Conservation (phyloP, 2,329 filamentous ascomycete species). For the Colletotrichum sp. region DNA sequence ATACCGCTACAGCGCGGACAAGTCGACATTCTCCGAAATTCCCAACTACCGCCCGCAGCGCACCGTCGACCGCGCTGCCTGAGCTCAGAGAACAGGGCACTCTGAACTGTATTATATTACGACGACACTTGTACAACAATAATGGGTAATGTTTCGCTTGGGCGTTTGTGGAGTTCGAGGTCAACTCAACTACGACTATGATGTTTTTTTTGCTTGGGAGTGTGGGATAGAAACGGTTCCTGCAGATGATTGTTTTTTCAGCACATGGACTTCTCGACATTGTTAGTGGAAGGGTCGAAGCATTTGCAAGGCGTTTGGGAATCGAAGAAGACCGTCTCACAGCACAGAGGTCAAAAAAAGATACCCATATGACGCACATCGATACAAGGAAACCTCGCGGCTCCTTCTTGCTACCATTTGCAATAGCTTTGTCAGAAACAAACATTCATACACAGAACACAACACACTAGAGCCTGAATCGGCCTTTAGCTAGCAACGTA, state of each 20-base stretch:
- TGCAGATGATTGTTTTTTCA: not conserved
- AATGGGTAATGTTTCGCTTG: not conserved
- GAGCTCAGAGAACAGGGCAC: slow-evolving; percentile 1
- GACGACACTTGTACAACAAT: slow-evolving; percentile 14
- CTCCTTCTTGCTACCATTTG: slow-evolving; percentile 8
- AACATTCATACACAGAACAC: not conserved
- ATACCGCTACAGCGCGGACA: slow-evolving; percentile 83
- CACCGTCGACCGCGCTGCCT: slow-evolving; percentile 48
- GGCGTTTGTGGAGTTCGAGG: slow-evolving; percentile 14
- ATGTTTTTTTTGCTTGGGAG: not conserved
- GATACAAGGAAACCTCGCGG: not conserved
- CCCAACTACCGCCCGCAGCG: slow-evolving; percentile 81
- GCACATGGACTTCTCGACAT: slow-evolving; percentile 2
- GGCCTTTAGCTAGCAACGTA: slow-evolving; percentile 3
- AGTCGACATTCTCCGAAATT: slow-evolving; percentile 83
- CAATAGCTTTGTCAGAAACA: slow-evolving; percentile 7
- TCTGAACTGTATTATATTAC: slow-evolving; percentile 8
- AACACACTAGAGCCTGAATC: not conserved
- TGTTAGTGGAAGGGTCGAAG: not conserved
- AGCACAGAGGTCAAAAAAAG: slow-evolving; percentile 13
- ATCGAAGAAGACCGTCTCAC: slow-evolving; percentile 15
- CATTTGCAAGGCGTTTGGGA: slow-evolving; percentile 22
- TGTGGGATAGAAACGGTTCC: not conserved
- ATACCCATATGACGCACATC: slow-evolving; percentile 16
- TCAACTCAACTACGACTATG: slow-evolving; percentile 13